A percentile compares a stretch with the other conserved stretches of the same genome.
Conservation (phyloP, 805 yeast species). For the Lipomyces yamadae region DNA sequence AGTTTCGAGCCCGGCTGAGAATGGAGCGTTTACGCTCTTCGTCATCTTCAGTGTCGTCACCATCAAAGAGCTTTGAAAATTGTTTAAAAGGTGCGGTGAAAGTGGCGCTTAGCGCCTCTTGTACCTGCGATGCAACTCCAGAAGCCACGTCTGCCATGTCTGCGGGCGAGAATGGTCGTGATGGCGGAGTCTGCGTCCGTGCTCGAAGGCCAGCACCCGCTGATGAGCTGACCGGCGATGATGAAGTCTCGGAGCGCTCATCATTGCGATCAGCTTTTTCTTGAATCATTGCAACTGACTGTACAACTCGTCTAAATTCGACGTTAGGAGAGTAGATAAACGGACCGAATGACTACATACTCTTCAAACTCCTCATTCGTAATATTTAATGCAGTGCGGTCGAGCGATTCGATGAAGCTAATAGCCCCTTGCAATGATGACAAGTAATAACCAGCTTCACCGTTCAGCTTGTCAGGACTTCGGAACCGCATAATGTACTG, state of each 20-base stretch:
- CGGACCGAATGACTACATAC: conserved; percentile 15
- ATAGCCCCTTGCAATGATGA: conserved; percentile 91
- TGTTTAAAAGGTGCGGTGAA: conserved; percentile 55
- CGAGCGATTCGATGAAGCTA: conserved; percentile 70
- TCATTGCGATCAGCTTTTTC: conserved; percentile 45
- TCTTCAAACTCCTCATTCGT: conserved; percentile 62
- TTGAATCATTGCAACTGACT: conserved; percentile 52
- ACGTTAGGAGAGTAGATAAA: neutral
- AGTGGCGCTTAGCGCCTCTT: conserved; percentile 41
- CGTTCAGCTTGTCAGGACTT: conserved; percentile 71
- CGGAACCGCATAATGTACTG: conserved; percentile 86
- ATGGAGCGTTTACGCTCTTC: conserved; percentile 15
- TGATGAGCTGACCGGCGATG: conserved; percentile 38
- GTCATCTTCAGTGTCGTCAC: conserved; percentile 37
- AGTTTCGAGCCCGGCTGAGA: conserved; percentile 24
- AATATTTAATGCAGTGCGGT: conserved; percentile 62
- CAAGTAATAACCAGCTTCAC: conserved; percentile 90
- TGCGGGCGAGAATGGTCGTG: conserved; percentile 30
- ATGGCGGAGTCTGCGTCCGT: conserved; percentile 24
- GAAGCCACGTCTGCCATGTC: conserved; percentile 29
- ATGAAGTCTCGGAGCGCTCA: conserved; percentile 35
- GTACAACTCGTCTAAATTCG: conserved; percentile 42
- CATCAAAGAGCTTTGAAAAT: conserved; percentile 47
- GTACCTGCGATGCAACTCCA: conserved; percentile 36
- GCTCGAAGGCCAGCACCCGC: conserved; percentile 25